Conservation (phyloP, 768 basidiomycete genomes). For the Rhodotorula taiwanensis region DNA sequence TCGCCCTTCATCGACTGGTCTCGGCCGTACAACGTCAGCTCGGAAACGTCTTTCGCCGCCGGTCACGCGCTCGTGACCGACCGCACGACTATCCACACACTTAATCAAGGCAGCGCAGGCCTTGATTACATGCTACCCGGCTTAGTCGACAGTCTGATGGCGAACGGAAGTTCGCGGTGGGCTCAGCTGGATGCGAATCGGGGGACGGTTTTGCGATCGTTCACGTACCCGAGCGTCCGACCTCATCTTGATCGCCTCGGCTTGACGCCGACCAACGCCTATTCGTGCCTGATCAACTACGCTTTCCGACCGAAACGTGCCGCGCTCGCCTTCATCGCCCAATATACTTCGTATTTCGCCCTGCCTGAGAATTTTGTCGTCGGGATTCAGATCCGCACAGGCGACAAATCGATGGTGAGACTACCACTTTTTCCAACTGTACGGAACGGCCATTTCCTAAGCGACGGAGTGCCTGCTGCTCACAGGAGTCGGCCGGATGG, state of each 20-base stretch:
- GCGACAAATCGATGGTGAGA: conserved; percentile 18
- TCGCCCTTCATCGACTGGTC: conserved; percentile 19
- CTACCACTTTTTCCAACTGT: no score
- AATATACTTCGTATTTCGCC: conserved; percentile 22
- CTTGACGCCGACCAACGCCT: conserved; percentile 2
- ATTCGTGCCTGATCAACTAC: conserved; percentile 26
- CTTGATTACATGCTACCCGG: no score
- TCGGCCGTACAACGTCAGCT: neutral
- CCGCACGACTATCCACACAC: neutral
- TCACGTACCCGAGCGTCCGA: conserved; percentile 1
- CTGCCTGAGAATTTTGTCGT: conserved; percentile 17
- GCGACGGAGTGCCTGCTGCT: no score
- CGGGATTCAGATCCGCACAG: conserved; percentile 22
- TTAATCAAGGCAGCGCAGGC: no score
- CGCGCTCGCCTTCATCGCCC: conserved; percentile 16
- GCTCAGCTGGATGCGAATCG: conserved; percentile 20
- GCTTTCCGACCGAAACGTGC: conserved; percentile 22
- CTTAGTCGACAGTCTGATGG: no score
- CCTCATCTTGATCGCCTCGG: conserved; percentile 12
- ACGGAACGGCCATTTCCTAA: no score
- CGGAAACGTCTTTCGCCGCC: neutral
- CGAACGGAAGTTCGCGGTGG: no score
- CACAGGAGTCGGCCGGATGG: no score
- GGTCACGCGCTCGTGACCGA: neutral
- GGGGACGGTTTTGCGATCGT: conserved; percentile 22